A percentile compares a stretch with the other conserved stretches of the same genome.
Evolutionary conservation across 2,329 filamentous ascomycete genomes (phyloP).

Genomic region (Ascochyta viciae-villosae): DNA sequence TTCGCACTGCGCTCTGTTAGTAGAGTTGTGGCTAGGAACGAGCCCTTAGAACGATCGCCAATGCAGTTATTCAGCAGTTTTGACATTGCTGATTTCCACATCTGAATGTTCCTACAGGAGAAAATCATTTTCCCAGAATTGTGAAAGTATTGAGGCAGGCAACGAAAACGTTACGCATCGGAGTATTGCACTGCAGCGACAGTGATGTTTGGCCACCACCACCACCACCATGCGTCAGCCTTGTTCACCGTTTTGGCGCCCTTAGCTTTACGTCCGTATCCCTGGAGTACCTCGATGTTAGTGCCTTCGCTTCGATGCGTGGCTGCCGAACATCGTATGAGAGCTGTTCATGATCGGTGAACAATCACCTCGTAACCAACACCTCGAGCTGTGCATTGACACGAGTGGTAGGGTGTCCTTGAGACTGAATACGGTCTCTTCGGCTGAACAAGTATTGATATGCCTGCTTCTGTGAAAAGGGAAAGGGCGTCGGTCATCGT

Average conservation of each 20-base stretch:
- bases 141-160: background rate
- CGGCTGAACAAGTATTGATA: constrained; percentile 7
- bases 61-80: background rate
- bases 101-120: background rate
- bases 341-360: constrained; percentile 19
- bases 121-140: background rate
- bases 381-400: background rate
- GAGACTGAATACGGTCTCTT: constrained; percentile 6
- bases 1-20: background rate
- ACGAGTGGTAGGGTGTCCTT: constrained; percentile 2
- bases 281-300: constrained; percentile 3
- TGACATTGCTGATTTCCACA: background rate
- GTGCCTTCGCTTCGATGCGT: constrained; percentile 14
- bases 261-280: constrained; percentile 8
- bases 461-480: constrained; percentile 1
- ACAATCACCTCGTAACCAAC: constrained; percentile 5
- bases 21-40: background rate
- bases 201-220: constrained; percentile 7
- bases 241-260: constrained; percentile 8
- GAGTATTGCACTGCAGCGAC: background rate
- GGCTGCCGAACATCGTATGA: constrained; percentile 16
- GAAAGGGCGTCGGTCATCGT: background rate
- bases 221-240: constrained; percentile 7
- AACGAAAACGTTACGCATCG: background rate
- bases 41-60: constrained; percentile 1